Evolutionary conservation across 2,329 filamentous ascomycete species (phyloP), one percentile per base, ranked within the genome.

Genomic region (Metarhizium brunneum): DNA sequence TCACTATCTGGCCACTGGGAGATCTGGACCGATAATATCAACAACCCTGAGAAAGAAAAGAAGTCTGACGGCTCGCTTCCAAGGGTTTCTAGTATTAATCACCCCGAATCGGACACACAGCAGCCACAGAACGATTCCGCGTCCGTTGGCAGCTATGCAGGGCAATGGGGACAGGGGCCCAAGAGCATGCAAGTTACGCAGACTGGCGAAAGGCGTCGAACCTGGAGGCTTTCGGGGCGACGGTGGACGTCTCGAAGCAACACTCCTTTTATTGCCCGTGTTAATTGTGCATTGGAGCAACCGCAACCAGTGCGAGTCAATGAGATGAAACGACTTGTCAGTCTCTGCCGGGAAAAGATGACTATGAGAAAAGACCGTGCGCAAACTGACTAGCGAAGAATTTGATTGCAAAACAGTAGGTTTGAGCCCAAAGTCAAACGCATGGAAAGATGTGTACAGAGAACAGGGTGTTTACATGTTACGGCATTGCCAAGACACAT

Each of bases 251-350:
- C 63, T 20, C 60, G 61, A 18, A 61, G 61, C 47, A 58, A 57
- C 13, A 57, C 55, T 1, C 57, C 62, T 2, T 53, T 69, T 1
- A 48, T 70, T 20, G 63, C 66, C 8, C 65, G 61, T 47, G 62
- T 57, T 13, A 56, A 60, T n/a, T 71, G 69, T 25, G 51, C 56
- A 1, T 58, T 71, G 16, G 62, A 69, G 49, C 65, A 70, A 51
- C 68, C 69, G 2, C 61, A 58, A 35, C 69, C 69, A 2, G 57
- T 71, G 5, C 60, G 65, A 54, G 64, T 60, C 4, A 63, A 59
- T 8, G 67, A 71, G 53, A 53, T 69, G 53, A 65, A 59, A 56
- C 60, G 67, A 29, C 56, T 71, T 6, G 61, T 65, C 2, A 66
- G 63, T 45, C 53, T 69, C 20, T 70, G 65, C 52, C 65, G 62